Percentiles rank a stretch among this genome's conserved stretches.
Conservation (phyloP, 2,329 filamentous ascomycete genomes). For the Talaromyces sp. region DNA sequence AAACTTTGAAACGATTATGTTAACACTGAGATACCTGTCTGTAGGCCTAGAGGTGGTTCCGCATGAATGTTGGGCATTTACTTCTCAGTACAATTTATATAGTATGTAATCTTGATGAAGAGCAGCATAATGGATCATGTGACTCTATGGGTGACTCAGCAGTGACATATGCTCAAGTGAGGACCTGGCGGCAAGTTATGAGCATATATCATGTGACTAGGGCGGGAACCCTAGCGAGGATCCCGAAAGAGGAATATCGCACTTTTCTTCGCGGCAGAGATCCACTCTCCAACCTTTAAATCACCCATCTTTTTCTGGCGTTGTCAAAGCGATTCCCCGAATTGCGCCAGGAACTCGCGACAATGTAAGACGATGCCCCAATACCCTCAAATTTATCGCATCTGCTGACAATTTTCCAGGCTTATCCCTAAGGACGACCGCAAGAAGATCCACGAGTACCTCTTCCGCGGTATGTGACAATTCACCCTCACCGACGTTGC, state of each 20-base stretch:
- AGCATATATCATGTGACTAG: constrained; percentile 19
- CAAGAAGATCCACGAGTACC: constrained; percentile 99
- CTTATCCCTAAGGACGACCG: constrained; percentile 99
- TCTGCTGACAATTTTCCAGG: constrained; percentile 54
- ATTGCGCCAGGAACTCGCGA: constrained; percentile 57
- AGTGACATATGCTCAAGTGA: no score
- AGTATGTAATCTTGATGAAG: no score
- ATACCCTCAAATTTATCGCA: not conserved
- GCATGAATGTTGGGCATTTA: no score
- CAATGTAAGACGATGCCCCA: constrained; percentile 46
- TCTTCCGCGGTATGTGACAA: constrained; percentile 76
- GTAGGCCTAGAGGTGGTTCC: no score
- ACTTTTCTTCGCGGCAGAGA: constrained; percentile 37
- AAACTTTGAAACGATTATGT: no score
- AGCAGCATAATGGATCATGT: not conserved
- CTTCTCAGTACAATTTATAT: no score
- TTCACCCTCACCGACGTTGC: constrained; percentile 20
- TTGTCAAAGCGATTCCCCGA: constrained; percentile 58
- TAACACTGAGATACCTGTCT: no score
- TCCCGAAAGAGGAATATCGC: constrained; percentile 35
- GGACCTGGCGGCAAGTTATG: no score
- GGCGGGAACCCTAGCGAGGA: constrained; percentile 32
- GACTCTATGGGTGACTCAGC: no score
- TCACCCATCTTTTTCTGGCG: constrained; percentile 38
- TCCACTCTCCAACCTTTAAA: constrained; percentile 43